phyloP scores from a whole-genome alignment of 768 basidiomycete species.

The Pulveroboletus sp. region DNA sequence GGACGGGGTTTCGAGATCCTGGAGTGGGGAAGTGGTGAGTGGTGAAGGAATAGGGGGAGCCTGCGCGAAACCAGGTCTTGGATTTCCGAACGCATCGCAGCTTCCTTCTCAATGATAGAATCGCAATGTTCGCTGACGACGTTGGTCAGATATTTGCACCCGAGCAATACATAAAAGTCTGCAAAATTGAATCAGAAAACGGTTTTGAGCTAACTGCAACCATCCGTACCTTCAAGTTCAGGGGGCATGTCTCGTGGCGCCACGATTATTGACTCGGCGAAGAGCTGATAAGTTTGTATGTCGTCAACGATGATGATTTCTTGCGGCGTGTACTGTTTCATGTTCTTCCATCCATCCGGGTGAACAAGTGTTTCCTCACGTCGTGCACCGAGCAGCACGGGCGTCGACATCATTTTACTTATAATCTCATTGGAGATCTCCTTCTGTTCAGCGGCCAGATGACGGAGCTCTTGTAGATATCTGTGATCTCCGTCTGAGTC shows the following conservation, averaged over 20 bases:
- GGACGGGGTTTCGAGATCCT: conserved; percentile 54
- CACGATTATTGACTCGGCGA: conserved; percentile 63
- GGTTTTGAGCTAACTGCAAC: neutral
- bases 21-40: conserved; percentile 62
- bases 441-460: conserved; percentile 65
- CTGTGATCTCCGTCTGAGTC: conserved; percentile 33
- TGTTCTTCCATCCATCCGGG: too few relatives aligned
- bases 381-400: conserved; percentile 59
- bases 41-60: conserved; percentile 82
- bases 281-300: conserved; percentile 66
- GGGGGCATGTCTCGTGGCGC: conserved; percentile 85
- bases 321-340: conserved; percentile 58
- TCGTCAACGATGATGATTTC: conserved; percentile 83
- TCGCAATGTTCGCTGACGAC: conserved; percentile 73
- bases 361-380: too few relatives aligned
- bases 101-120: conserved; percentile 43
- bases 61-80: conserved; percentile 66
- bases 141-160: conserved; percentile 62
- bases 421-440: conserved; percentile 45
- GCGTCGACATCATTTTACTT: conserved; percentile 56
- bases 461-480: conserved; percentile 73
- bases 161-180: conserved; percentile 73
- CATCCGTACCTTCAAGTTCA: conserved; percentile 72
- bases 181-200: neutral
- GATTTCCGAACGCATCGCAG: conserved; percentile 43